Evolutionary conservation across 1,284 basidiomycete genomes (phyloP).

Genomic region (Trichosporon sp.): DNA sequence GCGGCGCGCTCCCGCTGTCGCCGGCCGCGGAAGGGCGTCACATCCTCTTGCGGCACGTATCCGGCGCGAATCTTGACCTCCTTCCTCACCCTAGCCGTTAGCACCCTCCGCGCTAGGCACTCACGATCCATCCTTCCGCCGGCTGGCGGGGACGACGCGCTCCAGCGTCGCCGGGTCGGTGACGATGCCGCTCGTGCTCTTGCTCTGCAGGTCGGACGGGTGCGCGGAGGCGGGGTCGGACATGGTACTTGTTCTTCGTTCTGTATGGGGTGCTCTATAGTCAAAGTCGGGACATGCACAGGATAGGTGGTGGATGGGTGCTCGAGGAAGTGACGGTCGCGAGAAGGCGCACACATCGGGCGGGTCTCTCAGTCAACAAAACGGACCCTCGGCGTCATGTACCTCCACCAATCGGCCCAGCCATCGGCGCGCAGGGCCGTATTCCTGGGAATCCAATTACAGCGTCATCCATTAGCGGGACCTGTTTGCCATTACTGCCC

Average conservation of each 20-base stretch:
- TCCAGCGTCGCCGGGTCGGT: constrained; percentile 76
- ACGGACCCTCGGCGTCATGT: not conserved
- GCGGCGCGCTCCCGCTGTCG: constrained; percentile 67
- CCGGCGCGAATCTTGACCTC: constrained; percentile 86
- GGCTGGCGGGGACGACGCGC: constrained; percentile 79
- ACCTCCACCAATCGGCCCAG: not conserved
- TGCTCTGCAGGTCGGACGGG: constrained; percentile 48
- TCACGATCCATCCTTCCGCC: constrained; percentile 81
- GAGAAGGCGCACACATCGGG: not conserved
- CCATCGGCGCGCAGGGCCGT: not conserved
- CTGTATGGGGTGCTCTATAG: not conserved
- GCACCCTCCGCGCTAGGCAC: constrained; percentile 45
- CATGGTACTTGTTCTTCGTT: not conserved
- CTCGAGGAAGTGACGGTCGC: not conserved
- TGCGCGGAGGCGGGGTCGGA: not conserved
- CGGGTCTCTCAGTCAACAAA: not conserved
- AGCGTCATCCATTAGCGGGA: not conserved
- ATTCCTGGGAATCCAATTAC: not conserved
- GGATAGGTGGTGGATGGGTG: not conserved
- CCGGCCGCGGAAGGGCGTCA: constrained; percentile 72
- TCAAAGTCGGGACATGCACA: not conserved
- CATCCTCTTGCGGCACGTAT: constrained; percentile 91
- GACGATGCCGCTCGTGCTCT: constrained; percentile 72
- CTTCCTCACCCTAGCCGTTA: constrained; percentile 67
- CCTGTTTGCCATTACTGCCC: not conserved